Base-by-base conservation (phyloP, 768 basidiomycete species). In the Leccinellum rugosiceps region DNA sequence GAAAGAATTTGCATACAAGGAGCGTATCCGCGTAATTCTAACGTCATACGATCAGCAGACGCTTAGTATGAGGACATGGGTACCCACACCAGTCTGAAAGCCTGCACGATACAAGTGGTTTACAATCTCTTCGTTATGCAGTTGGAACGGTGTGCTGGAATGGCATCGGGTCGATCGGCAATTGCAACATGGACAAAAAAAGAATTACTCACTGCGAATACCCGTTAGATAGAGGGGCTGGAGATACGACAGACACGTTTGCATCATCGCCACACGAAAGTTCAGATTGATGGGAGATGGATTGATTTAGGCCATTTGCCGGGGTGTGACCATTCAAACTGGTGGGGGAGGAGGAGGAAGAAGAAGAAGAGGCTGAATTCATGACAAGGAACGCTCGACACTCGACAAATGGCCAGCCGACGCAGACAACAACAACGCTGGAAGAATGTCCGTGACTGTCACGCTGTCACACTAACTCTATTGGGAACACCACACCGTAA, bases 11-110 rank as follows among this genome's bases (percentile, higher is more conserved):
- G 76, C 85, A 72, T 70, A 91, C 88, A 63, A 92, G 81, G 63
- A 88, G 76, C 43, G 87, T 90, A 72, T 92, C 91, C 56, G 90
- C 83, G 66, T 91, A 92, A 73, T 91, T 88, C 90, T 92, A 68
- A 56, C 47, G 61, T 62, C 50, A 45, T 56, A 60, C 52, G 59
- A 58, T 57, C 31, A 58, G 28, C 13, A 21, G 54, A 13, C 23
- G 50, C 25, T 48, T 60, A 50, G 35, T 53, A 60, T 41, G 26
- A 51, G 65, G 53, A 52, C 51, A 60, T 25, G 10, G 48, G 47
- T 52, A 81, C 90, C 72, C 76, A 92, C 89, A 67, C 91, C 88
- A 53, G 84, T 85, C 68, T 90, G 86, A 70, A 92, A 92, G 35
- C 89, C 90, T 56, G 87, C 77, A 62, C 87, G 84, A 72, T 88